Evolutionary conservation across 2,329 filamentous ascomycete genomes (phyloP), one percentile per base, ranked within the genome.

Genomic region (Byssochlamys sp.): DNA sequence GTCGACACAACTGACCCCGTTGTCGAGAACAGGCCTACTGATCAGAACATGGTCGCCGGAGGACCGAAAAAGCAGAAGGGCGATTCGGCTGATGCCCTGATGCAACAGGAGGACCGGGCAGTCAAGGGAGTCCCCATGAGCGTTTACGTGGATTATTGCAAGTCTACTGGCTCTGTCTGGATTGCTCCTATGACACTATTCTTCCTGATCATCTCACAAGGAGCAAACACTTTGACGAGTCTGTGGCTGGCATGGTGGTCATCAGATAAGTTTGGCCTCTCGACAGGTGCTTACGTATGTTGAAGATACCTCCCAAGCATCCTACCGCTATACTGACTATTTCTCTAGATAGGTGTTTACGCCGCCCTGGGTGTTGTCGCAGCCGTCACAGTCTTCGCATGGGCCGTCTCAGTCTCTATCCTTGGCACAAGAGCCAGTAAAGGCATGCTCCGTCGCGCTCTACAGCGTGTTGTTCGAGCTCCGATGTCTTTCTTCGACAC

Each of bases 221-320:
- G 86, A 9, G 81, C 88, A 59, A 95, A 95, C 68, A 92, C 95
- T 63, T 79, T 83, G 58, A 95, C 90, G 11, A 90, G 87, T 66
- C 74, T 96, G 54, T 96, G 91, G 91, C 81, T 95, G 1, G 91
- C 89, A 1, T 95, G 84, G 77, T 95, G 90, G 90, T 91, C 89
- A 0, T 87, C 87, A 1, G 74, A 89, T 70, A 84, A 86, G 67
- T 95, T 86, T 62, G 51, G 55, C 3, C 77, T 80, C 27, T 31
- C 35, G n/a, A 61, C 56, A 19, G 59, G 58, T 26, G 60, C 0
- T 81, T 78, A 49, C 87, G 85, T 4, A 72, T 78, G 24, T 94
- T 19, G 3, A 27, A 33, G 4, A 14, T 19, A 48, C 11, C 7
- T 19, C 29, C 14, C 2, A 28, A 9, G 9, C 10, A 28, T 24